phyloP scores from a whole-genome alignment of 2,329 filamentous ascomycete species.

The Dichotomopilus funicola region DNA sequence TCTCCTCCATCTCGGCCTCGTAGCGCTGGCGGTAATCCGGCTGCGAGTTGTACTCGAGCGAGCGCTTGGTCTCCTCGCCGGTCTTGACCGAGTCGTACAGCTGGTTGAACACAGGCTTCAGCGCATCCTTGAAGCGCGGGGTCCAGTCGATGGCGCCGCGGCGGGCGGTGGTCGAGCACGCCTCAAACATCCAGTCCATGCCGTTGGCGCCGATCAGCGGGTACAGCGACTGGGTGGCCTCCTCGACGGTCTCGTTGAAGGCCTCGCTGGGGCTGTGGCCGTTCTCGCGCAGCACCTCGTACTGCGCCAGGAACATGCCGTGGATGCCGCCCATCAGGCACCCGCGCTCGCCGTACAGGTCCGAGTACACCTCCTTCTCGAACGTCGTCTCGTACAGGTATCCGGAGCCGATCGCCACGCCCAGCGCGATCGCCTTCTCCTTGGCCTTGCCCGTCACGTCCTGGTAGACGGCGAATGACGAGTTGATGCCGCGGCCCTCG shows the following conservation, averaged over 20 bases:
- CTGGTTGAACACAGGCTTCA: constrained; percentile 98
- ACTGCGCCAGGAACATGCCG: constrained; percentile 99
- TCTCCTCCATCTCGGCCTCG: constrained; percentile 98
- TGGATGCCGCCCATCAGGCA: constrained; percentile 99
- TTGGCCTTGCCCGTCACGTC: constrained; percentile 96
- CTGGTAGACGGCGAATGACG: constrained; percentile 95
- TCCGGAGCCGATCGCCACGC: constrained; percentile 92
- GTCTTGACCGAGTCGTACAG: constrained; percentile 90
- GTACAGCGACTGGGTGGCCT: constrained; percentile 97
- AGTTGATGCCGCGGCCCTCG: constrained; percentile 99
- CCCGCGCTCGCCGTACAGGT: constrained; percentile 98
- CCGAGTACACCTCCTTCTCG: constrained; percentile 99
- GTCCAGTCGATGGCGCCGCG: constrained; percentile 99
- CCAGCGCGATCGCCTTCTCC: constrained; percentile 95
- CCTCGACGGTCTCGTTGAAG: constrained; percentile 99
- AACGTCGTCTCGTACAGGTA: constrained; percentile 99
- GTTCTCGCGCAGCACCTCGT: constrained; percentile 98
- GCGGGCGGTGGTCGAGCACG: constrained; percentile 96
- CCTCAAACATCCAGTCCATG: constrained; percentile 99
- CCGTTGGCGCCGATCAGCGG: constrained; percentile 94
- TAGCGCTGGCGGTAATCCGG: constrained; percentile 95
- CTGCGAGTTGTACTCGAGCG: constrained; percentile 94
- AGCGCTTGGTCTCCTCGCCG: constrained; percentile 91
- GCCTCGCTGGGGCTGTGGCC: constrained; percentile 97
- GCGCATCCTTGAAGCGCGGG: constrained; percentile 90